These are phyloP conservation scores for Cytospora mali DNA, from an alignment of 2,329 filamentous ascomycete species.

Conservation along the genomic window DNA sequence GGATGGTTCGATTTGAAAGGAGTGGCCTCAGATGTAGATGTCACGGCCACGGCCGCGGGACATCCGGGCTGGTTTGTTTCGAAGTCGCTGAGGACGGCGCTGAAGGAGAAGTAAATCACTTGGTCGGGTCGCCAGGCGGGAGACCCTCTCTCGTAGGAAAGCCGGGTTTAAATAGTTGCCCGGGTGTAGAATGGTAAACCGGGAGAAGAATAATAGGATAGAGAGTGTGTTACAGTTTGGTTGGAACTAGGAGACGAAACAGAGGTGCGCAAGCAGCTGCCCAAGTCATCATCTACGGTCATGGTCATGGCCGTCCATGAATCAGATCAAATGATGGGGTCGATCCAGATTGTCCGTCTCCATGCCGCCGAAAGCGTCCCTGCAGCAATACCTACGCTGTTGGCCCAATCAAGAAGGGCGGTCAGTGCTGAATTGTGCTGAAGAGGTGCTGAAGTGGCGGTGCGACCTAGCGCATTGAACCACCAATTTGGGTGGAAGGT, in stretches of 20 bases:
- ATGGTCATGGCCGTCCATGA: conserved; percentile 6
- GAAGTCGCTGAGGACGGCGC: conserved; percentile 17
- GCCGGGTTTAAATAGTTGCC: neutral
- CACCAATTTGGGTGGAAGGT: conserved; percentile 5
- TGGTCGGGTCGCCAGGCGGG: conserved; percentile 16
- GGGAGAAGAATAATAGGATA: conserved; percentile 10
- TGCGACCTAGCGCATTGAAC: conserved; percentile 8
- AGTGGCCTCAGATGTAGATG: conserved; percentile 22
- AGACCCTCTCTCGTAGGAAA: conserved; percentile 7
- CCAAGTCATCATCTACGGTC: conserved; percentile 12
- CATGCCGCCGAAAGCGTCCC: conserved; percentile 11
- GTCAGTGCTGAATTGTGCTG: conserved; percentile 10
- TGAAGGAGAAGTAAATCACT: conserved; percentile 16
- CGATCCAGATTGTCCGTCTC: neutral
- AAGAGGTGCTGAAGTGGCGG: conserved; percentile 11
- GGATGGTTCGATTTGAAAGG: conserved; percentile 10
- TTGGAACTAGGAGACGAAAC: conserved; percentile 15
- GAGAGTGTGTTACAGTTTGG: conserved; percentile 12
- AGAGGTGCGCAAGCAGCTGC: conserved; percentile 15
- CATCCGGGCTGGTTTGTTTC: conserved; percentile 20
- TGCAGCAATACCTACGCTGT: neutral
- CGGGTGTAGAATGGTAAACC: neutral
- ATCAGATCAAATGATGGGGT: conserved; percentile 1
- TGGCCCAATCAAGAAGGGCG: conserved; percentile 12
- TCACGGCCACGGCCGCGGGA: conserved; percentile 19